Percentiles rank a stretch among this genome's conserved stretches.
Conservation (phyloP, 2,329 filamentous ascomycete genomes). For the Aspergillus calidoustus region DNA sequence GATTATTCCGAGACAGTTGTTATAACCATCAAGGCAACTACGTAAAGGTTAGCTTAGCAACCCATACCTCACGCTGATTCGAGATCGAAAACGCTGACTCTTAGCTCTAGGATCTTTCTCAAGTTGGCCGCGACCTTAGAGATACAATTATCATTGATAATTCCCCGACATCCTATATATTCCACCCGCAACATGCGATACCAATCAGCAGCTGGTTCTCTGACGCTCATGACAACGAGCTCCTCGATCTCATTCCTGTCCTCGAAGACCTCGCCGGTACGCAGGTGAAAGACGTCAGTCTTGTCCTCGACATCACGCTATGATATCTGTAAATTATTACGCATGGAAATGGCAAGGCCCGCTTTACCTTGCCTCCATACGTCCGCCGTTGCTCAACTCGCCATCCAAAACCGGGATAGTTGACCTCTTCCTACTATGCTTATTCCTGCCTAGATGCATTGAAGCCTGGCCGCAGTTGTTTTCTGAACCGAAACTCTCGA, state of each 20-base stretch:
- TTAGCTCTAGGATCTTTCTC: conserved; percentile 76
- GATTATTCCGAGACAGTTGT: conserved; percentile 96
- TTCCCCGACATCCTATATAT: conserved; percentile 98
- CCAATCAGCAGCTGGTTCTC: conserved; percentile 99
- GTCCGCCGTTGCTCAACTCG: conserved; percentile 10
- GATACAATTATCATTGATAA: conserved; percentile 99
- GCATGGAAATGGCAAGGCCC: conserved; percentile 34
- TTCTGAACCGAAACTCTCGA: background rate
- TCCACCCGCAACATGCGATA: conserved; percentile 97
- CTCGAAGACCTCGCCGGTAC: conserved; percentile 91
- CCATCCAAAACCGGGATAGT: background rate
- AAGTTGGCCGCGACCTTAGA: conserved; percentile 91
- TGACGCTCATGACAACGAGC: conserved; percentile 97
- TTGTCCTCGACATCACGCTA: conserved; percentile 88
- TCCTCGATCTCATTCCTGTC: conserved; percentile 95
- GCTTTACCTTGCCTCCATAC: conserved; percentile 23
- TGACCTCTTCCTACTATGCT: background rate
- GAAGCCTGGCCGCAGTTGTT: background rate
- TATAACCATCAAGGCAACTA: conserved; percentile 99
- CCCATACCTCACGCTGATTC: background rate
- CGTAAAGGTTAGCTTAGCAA: conserved; percentile 69
- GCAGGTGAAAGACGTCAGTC: conserved; percentile 92
- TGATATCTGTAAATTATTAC: conserved; percentile 47
- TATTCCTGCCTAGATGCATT: conserved; percentile 9
- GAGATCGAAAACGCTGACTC: conserved; percentile 19